Evolutionary conservation across 345 rosid species (phyloP).

Genomic region (Kernera saxatilis): DNA sequence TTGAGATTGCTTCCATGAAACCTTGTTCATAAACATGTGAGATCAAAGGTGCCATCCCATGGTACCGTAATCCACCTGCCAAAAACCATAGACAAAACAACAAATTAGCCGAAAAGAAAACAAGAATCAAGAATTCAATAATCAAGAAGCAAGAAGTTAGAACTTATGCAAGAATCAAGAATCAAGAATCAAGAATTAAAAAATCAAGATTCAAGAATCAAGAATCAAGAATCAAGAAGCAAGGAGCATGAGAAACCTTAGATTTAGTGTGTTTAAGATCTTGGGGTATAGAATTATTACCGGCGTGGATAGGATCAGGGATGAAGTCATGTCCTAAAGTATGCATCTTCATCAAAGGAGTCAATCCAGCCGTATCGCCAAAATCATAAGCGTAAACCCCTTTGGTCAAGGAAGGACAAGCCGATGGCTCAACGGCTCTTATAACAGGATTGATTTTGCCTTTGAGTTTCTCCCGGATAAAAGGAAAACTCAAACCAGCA

Average conservation of each 20-base stretch:
- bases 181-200: neutral
- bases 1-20: slow-evolving; percentile 78
- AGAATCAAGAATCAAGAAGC: slow-evolving; percentile 1
- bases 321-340: slow-evolving; percentile 95
- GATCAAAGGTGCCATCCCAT: slow-evolving; percentile 89
- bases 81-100: neutral
- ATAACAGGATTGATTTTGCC: slow-evolving; percentile 80
- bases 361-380: slow-evolving; percentile 85
- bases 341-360: slow-evolving; percentile 99
- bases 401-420: slow-evolving; percentile 86
- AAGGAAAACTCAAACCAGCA: slow-evolving; percentile 89
- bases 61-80: slow-evolving; percentile 86
- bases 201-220: neutral
- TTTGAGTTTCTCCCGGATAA: slow-evolving; percentile 77
- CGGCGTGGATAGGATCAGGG: slow-evolving; percentile 97
- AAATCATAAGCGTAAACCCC: slow-evolving; percentile 88
- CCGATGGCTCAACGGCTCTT: slow-evolving; percentile 82
- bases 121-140: neutral
- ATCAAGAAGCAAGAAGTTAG: neutral
- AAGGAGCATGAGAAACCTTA: neutral
- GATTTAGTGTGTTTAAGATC: neutral
- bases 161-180: neutral
- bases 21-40: slow-evolving; percentile 84
- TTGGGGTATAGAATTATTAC: too few species aligned
- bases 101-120: neutral